Conservation (phyloP, 768 basidiomycete genomes). For the Termitomyces sp. region DNA sequence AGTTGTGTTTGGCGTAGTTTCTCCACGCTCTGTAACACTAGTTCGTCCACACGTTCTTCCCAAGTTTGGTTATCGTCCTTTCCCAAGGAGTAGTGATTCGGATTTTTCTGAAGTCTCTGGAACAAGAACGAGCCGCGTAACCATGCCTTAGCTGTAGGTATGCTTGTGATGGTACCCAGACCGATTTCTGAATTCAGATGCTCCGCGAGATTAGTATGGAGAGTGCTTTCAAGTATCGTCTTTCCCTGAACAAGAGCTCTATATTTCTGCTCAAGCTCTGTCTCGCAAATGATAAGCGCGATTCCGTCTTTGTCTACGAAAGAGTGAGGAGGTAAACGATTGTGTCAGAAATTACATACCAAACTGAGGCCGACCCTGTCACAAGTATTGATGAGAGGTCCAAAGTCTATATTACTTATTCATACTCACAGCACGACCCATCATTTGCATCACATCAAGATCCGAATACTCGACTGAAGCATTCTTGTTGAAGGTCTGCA, state of each 20-base stretch:
- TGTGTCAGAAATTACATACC: constrained; percentile 35
- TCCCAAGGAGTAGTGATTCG: constrained; percentile 63
- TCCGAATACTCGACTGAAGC: constrained; percentile 80
- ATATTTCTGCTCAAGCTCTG: constrained; percentile 68
- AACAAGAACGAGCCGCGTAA: constrained; percentile 81
- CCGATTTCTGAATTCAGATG: constrained; percentile 95
- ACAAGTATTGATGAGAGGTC: background rate
- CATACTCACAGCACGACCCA: constrained; percentile 77
- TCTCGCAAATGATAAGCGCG: constrained; percentile 80
- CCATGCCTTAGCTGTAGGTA: constrained; percentile 77
- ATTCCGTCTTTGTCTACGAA: constrained; percentile 72
- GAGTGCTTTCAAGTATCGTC: constrained; percentile 79
- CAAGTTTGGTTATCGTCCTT: constrained; percentile 55
- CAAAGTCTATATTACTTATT: background rate
- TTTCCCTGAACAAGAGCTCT: constrained; percentile 60
- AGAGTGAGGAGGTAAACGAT: background rate
- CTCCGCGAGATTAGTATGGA: constrained; percentile 80
- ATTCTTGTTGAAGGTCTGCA: constrained; percentile 70
- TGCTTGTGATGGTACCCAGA: constrained; percentile 71
- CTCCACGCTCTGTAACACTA: constrained; percentile 63
- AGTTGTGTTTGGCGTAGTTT: constrained; percentile 58
- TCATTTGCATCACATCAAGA: constrained; percentile 93
- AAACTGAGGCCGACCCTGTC: constrained; percentile 87
- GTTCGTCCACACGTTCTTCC: constrained; percentile 66
- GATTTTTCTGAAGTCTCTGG: constrained; percentile 82